Evolutionary conservation across 1,284 basidiomycete genomes (phyloP), one percentile per base, ranked within the genome.

Genomic region (Leucoagaricus sp.): DNA sequence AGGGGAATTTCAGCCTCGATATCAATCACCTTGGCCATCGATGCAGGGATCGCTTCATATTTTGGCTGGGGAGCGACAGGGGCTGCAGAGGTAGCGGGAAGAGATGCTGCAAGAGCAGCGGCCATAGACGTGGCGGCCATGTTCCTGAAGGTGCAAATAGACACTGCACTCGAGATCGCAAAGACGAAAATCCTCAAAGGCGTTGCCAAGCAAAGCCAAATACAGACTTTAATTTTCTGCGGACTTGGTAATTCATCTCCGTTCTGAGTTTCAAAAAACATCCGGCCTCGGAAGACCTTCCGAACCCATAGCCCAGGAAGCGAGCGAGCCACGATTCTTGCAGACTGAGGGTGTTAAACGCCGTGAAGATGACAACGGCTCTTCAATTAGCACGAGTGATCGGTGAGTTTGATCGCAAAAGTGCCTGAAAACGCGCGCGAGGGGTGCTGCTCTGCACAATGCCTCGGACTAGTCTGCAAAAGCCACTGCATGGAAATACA

Each of bases 21-120:
- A 73, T 96, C 94, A 67, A 96, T 87, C 58, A 88, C 86, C 69
- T 91, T 93, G 53, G 92, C 84, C 88, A 94, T 93, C 61, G 91
- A 91, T 9, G 92, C 84, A 23, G 93, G 94, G 62, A 96, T 93
- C 50, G 82, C 84, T 70, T 91, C 91, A 76, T 89, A 84, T 28
- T 81, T 82, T 12, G 89, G 84, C 29, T 85, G 82, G 53, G 80
- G 77, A 13, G 86, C 83, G 7, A 79, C 73, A 17, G 85, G 79
- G 28, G 83, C 78, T 40, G 83, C 68, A 56, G 83, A 74, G 29
- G 83, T 83, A 63, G 84, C 79, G 46, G 93, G 93, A 31, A 94
- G 78, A 25, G 89, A 87, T 33, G 93, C 93, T 67, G 93, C 93
- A 36, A 95, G 80, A 41, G 90, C 84, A 69, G 91, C 92, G 53